Conservation (phyloP, 2,329 filamentous ascomycete genomes). For the Sarocladium brachiariae region DNA sequence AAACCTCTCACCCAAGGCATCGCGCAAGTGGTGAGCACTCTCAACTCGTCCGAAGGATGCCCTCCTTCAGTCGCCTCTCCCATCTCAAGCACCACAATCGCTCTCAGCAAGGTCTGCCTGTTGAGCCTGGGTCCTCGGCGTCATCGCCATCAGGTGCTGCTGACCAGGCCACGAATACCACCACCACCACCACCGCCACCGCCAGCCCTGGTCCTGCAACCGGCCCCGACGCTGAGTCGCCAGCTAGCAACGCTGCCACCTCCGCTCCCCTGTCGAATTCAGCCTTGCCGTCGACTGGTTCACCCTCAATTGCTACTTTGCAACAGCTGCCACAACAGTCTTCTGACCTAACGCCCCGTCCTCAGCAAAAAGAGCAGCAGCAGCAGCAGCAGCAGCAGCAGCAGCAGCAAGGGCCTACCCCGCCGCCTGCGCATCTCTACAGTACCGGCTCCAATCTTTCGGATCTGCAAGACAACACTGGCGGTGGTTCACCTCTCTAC, state of each 20-base stretch:
- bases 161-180: constrained; percentile 11
- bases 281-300: constrained; percentile 10
- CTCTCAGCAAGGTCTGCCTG: constrained; percentile 48
- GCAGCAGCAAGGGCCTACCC: constrained; percentile 20
- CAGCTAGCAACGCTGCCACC: background rate
- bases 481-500: constrained; percentile 9
- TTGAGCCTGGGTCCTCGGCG: constrained; percentile 24
- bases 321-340: constrained; percentile 14
- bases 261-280: constrained; percentile 14
- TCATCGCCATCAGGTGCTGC: constrained; percentile 19
- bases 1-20: background rate
- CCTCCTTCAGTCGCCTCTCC: constrained; percentile 46
- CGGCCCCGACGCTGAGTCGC: background rate
- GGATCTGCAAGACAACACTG: constrained; percentile 8
- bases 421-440: constrained; percentile 14
- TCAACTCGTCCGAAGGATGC: constrained; percentile 32
- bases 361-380: constrained; percentile 12
- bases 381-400: constrained; percentile 16
- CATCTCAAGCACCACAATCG: constrained; percentile 43
- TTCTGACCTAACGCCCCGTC: background rate
- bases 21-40: background rate
- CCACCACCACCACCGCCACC: constrained; percentile 10
- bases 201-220: background rate
- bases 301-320: background rate
- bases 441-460: constrained; percentile 7